Conservation (phyloP, 768 basidiomycete genomes). For the Naganishia randhawae region DNA sequence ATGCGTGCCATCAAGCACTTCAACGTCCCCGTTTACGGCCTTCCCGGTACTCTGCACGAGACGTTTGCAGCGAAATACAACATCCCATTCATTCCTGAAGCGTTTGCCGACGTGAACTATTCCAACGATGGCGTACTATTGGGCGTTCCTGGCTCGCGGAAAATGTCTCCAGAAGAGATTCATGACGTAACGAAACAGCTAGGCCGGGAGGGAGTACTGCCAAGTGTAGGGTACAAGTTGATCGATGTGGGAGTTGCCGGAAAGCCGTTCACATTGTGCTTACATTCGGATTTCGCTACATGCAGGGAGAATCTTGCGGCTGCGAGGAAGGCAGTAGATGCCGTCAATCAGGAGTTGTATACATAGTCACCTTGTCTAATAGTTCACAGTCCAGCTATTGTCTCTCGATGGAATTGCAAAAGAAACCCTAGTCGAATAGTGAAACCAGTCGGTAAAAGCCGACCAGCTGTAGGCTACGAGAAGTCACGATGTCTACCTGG, state of each 20-base stretch:
- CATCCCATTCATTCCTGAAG: conserved; percentile 64
- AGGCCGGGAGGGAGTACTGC: conserved; percentile 30
- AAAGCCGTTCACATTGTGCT: conserved; percentile 59
- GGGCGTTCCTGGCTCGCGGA: conserved; percentile 35
- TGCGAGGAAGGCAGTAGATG: conserved; percentile 60
- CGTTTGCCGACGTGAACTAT: conserved; percentile 59
- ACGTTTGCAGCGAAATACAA: conserved; percentile 58
- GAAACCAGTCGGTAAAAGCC: too few species aligned
- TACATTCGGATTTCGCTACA: conserved; percentile 24
- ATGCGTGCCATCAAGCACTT: conserved; percentile 60
- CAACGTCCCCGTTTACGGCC: conserved; percentile 58
- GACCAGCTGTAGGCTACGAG: too few species aligned
- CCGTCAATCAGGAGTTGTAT: conserved; percentile 54
- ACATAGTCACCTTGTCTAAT: not conserved
- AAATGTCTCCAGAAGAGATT: conserved; percentile 34
- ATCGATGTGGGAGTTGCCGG: conserved; percentile 51
- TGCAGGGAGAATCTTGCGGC: conserved; percentile 53
- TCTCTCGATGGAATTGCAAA: too few species aligned
- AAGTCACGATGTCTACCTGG: too few species aligned
- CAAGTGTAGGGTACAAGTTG: conserved; percentile 31
- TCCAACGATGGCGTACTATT: conserved; percentile 46
- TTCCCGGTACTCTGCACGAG: conserved; percentile 65
- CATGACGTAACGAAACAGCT: conserved; percentile 30
- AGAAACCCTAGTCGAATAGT: too few species aligned
- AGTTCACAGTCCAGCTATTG: not conserved